Percentiles rank a stretch among this genome's conserved stretches.
These are phyloP conservation scores for Zymoseptoria crescenta DNA, from an alignment of 2,329 filamentous ascomycete genomes.

Conservation along the genomic window DNA sequence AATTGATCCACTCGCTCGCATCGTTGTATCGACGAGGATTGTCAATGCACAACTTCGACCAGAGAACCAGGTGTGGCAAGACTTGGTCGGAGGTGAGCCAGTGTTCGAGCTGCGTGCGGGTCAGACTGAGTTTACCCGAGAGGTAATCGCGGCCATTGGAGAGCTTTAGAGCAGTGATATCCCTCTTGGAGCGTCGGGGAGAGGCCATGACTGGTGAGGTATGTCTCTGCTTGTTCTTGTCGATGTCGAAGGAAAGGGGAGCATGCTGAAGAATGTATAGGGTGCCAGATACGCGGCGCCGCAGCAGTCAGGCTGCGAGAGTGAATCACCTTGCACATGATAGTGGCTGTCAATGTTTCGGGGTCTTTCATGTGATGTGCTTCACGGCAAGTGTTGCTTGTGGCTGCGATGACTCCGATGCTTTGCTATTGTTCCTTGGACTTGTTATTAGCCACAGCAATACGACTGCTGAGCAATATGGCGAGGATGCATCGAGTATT, in stretches of 20 bases:
- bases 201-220: background rate
- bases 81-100: slow-evolving; percentile 17
- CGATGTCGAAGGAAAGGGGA: background rate
- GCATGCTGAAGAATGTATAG: background rate
- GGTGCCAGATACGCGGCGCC: background rate
- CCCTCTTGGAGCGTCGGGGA: slow-evolving; percentile 12
- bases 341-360: background rate
- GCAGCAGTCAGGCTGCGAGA: background rate
- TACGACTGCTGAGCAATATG: background rate
- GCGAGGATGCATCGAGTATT: too few species aligned
- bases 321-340: background rate
- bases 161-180: slow-evolving; percentile 8
- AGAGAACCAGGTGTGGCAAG: slow-evolving; percentile 14
- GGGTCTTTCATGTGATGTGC: background rate
- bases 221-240: background rate
- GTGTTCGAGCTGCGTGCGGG: slow-evolving; percentile 10
- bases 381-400: background rate
- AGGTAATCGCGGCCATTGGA: slow-evolving; percentile 22
- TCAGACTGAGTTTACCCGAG: slow-evolving; percentile 7
- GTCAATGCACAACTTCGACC: slow-evolving; percentile 17
- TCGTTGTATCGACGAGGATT: slow-evolving; percentile 14
- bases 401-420: background rate
- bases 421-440: background rate
- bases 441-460: background rate
- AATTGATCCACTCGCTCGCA: slow-evolving; percentile 17